These are phyloP conservation scores for Arabidopsis arenosa DNA, from an alignment of 345 rosid genomes.

Conservation along the genomic window DNA sequence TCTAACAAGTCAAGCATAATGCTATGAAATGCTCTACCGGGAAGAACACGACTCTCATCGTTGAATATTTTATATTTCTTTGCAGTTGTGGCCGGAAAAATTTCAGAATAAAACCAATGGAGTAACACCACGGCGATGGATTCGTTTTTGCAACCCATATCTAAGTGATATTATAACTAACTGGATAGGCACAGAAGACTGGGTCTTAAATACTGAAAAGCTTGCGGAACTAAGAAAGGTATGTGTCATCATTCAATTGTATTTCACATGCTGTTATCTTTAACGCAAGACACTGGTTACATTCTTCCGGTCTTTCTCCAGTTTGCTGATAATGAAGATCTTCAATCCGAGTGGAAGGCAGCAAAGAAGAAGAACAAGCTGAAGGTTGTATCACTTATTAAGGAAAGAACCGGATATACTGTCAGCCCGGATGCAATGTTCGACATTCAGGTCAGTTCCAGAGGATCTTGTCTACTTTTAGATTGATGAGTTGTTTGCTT, in stretches of 20 bases:
- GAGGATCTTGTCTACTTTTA: slow-evolving; percentile 17
- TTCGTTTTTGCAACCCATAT: slow-evolving; percentile 70
- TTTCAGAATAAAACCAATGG: slow-evolving; percentile 87
- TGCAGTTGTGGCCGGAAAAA: slow-evolving; percentile 76
- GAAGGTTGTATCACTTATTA: slow-evolving; percentile 66
- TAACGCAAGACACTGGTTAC: not conserved
- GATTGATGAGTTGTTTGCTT: slow-evolving; percentile 1
- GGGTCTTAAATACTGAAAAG: slow-evolving; percentile 72
- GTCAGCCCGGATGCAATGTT: slow-evolving; percentile 85
- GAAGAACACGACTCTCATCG: slow-evolving; percentile 20
- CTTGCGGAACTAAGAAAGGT: slow-evolving; percentile 67
- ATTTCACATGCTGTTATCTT: slow-evolving; percentile 22
- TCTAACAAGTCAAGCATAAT: slow-evolving; percentile 14
- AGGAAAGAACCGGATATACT: slow-evolving; percentile 74
- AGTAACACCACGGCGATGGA: slow-evolving; percentile 86
- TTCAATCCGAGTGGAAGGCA: slow-evolving; percentile 67
- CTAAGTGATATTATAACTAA: slow-evolving; percentile 68
- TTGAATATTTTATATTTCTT: slow-evolving; percentile 36
- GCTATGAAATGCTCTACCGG: not conserved
- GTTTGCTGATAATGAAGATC: slow-evolving; percentile 78
- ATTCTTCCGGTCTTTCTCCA: slow-evolving; percentile 36
- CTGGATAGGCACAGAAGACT: slow-evolving; percentile 76
- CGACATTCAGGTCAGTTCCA: slow-evolving; percentile 71
- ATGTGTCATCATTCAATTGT: too few species aligned
- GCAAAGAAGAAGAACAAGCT: slow-evolving; percentile 76